phyloP scores from a whole-genome alignment of 1,139 yeast species.

The Kluyveromyces sp. region DNA sequence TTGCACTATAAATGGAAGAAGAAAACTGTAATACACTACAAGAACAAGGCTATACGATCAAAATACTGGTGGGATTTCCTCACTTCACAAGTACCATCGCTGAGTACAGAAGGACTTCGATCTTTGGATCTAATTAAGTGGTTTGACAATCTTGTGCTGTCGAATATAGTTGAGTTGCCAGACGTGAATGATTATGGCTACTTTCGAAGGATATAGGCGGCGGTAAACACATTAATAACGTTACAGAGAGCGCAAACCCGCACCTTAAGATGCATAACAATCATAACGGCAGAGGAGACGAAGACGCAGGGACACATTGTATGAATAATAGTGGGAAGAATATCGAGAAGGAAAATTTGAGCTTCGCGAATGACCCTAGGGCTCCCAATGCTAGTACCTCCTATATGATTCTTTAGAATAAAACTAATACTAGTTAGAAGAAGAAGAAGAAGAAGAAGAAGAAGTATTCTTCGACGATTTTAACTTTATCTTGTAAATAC shows the following conservation, averaged over 20 bases:
- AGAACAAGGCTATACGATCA: slow-evolving; percentile 24
- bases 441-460: no score
- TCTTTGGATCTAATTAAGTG: slow-evolving; percentile 21
- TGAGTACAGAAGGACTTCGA: slow-evolving; percentile 18
- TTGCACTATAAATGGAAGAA: slow-evolving; percentile 19
- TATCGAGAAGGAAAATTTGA: no score
- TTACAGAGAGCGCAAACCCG: no score
- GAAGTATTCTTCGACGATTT: no score
- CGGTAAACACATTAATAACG: neutral
- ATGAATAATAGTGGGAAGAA: neutral
- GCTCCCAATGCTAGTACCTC: no score
- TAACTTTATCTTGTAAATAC: slow-evolving; percentile 4
- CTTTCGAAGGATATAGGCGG: neutral
- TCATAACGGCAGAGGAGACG: no score
- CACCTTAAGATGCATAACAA: no score
- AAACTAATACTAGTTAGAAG: no score
- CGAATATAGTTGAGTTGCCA: slow-evolving; percentile 10
- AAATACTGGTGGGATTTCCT: slow-evolving; percentile 29
- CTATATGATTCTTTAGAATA: no score
- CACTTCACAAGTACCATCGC: slow-evolving; percentile 19
- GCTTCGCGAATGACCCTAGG: no score
- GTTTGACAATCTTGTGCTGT: slow-evolving; percentile 21
- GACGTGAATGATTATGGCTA: neutral
- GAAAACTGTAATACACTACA: slow-evolving; percentile 23
- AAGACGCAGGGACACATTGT: neutral